Conservation (phyloP, 495 filamentous ascomycete species). For the Tuber indicum region DNA sequence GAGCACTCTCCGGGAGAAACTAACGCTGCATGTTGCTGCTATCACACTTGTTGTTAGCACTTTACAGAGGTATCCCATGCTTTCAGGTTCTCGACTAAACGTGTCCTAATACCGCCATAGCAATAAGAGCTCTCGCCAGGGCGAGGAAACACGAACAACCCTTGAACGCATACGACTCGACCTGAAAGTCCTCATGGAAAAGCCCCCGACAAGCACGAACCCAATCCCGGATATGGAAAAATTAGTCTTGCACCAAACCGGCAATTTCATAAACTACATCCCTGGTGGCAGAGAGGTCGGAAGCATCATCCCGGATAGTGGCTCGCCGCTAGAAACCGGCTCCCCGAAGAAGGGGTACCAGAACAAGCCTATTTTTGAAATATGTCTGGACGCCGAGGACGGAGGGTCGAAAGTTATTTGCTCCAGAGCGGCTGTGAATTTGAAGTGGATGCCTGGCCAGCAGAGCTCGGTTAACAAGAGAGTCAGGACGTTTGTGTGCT, state of each 20-base stretch:
- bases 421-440: not conserved
- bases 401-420: not conserved
- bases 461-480: not conserved
- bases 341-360: not conserved
- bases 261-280: not conserved
- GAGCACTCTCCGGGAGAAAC: not conserved
- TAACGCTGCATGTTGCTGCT: not conserved
- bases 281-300: not conserved
- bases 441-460: not conserved
- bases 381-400: not conserved
- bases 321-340: not conserved
- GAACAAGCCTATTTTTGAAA: constrained; percentile 1
- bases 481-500: not conserved
- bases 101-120: not conserved
- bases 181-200: not conserved
- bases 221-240: not conserved
- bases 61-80: not conserved
- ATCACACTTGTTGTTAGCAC: constrained; percentile 3
- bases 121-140: not conserved
- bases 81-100: not conserved
- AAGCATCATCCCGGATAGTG: not conserved
- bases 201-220: not conserved
- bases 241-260: not conserved
- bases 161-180: not conserved
- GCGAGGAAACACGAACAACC: not conserved